A percentile compares a stretch with the other conserved stretches of the same genome.
Evolutionary conservation across 768 basidiomycete species (phyloP).

Genomic region (Termitomyces sp.): DNA sequence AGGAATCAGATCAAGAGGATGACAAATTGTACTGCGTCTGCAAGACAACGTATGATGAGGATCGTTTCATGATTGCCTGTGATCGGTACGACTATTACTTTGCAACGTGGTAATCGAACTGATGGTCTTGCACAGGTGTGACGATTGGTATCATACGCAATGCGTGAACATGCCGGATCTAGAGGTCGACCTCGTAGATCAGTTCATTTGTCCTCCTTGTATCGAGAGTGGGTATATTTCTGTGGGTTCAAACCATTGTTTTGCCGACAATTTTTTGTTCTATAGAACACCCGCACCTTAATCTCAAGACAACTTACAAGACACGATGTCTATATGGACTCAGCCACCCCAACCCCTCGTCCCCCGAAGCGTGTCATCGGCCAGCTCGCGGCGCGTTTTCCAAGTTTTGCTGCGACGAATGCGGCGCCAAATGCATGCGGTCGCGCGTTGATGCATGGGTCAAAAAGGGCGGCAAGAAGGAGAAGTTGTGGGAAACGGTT

Average conservation of each 20-base stretch:
- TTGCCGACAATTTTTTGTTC: not conserved
- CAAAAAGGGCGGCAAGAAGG: constrained; percentile 56
- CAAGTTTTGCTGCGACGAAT: constrained; percentile 90
- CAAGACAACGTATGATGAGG: constrained; percentile 82
- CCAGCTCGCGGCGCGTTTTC: constrained; percentile 79
- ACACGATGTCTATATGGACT: constrained; percentile 69
- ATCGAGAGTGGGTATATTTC: constrained; percentile 51
- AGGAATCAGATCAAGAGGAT: constrained; percentile 46
- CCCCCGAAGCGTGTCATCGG: constrained; percentile 67
- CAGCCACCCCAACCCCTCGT: constrained; percentile 54
- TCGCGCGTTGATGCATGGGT: constrained; percentile 56
- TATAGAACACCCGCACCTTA: constrained; percentile 53
- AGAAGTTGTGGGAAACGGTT: constrained; percentile 69
- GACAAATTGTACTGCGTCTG: constrained; percentile 87
- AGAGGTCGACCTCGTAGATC: constrained; percentile 84
- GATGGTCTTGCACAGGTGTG: constrained; percentile 51
- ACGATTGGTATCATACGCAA: constrained; percentile 90
- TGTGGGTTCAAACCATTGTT: not conserved
- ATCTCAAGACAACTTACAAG: constrained; percentile 74
- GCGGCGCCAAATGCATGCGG: constrained; percentile 72
- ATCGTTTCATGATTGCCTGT: constrained; percentile 88
- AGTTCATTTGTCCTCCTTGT: constrained; percentile 86
- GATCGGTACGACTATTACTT: constrained; percentile 56
- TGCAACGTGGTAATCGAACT: not conserved
- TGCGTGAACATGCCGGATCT: constrained; percentile 80